Evolutionary conservation across 2,329 filamentous ascomycete genomes (phyloP), one percentile per base, ranked within the genome.

Genomic region (Xylaria sp.): DNA sequence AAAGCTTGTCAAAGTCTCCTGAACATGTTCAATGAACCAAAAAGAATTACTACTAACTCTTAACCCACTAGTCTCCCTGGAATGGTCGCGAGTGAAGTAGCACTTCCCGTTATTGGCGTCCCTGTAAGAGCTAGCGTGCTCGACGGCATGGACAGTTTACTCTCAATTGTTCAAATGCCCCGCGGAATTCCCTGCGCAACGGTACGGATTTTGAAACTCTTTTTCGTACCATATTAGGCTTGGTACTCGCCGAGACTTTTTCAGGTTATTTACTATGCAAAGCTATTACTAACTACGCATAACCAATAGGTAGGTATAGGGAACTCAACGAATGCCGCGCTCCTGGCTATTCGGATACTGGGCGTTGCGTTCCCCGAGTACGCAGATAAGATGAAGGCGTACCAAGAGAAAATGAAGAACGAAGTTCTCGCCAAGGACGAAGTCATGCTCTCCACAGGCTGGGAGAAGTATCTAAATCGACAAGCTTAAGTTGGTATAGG

Each of bases 151-250:
- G 90, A 93, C 72, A 89, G 85, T 63, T 76, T 93, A 56, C 78
- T 89, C 55, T 90, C 86, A 69, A 92, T 92, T 66, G 89, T 91
- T 3, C 89, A 92, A 72, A 92, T 93, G 90, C 90, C 90, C 5
- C 77, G 84, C 70, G 90, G 90, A 11, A 85, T 89, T 51, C 90
- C 90, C 9, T 87, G 89, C 13, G 90, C 90, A 5, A 92, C 90
- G 4, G 63, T 65, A 65, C 27, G 56, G 1, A 40, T 19, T 29
- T 17, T 8, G 17, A 5, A 41, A 8, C 9, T 4, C 11, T 5
- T 15, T 13, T 21, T 37, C 23, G 19, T 25, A 5, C 11, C 33
- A 13, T 13, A 1, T 19, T 31, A 54, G 7, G 10, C 17, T n/a
- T 27, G 11, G 6, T 6, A n/a, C 9, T 44, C 9, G 1, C 38